These are phyloP conservation scores for Chaetomiaceae sp. DNA, from an alignment of 2,329 filamentous ascomycete species.

Conservation along the genomic window DNA sequence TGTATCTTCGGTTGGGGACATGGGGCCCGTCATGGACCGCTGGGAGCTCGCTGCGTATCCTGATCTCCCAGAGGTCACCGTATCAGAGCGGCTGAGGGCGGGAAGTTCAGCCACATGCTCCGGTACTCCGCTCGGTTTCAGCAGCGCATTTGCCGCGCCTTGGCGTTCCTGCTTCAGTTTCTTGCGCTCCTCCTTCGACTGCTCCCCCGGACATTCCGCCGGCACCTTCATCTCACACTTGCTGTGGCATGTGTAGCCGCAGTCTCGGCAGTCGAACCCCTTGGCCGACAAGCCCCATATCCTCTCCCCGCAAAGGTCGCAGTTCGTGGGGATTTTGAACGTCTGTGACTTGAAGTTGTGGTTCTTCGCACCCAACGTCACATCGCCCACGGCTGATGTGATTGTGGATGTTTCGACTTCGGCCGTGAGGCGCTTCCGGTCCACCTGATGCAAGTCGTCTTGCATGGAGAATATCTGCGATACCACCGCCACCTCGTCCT, in stretches of 20 bases:
- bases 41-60: conserved; percentile 78
- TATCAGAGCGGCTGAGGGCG: conserved; percentile 72
- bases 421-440: conserved; percentile 77
- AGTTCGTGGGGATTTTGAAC: conserved; percentile 98
- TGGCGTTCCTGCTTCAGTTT: conserved; percentile 85
- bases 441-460: conserved; percentile 78
- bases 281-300: conserved; percentile 98
- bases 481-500: conserved; percentile 83
- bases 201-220: conserved; percentile 89
- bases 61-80: conserved; percentile 85
- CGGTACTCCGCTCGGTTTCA: conserved; percentile 44
- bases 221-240: conserved; percentile 99
- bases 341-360: conserved; percentile 99
- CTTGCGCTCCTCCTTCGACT: conserved; percentile 92
- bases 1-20: conserved; percentile 50
- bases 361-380: conserved; percentile 86
- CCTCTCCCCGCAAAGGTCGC: conserved; percentile 90
- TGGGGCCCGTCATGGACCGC: conserved; percentile 65
- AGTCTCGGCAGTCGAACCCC: conserved; percentile 92
- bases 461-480: conserved; percentile 78
- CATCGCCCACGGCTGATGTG: conserved; percentile 82
- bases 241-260: conserved; percentile 95
- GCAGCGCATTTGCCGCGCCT: conserved; percentile 63
- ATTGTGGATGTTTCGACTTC: conserved; percentile 94
- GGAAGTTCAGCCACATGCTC: conserved; percentile 60